Conservation (phyloP, 2,329 filamentous ascomycete species). For the Mycosphaerella sp. region DNA sequence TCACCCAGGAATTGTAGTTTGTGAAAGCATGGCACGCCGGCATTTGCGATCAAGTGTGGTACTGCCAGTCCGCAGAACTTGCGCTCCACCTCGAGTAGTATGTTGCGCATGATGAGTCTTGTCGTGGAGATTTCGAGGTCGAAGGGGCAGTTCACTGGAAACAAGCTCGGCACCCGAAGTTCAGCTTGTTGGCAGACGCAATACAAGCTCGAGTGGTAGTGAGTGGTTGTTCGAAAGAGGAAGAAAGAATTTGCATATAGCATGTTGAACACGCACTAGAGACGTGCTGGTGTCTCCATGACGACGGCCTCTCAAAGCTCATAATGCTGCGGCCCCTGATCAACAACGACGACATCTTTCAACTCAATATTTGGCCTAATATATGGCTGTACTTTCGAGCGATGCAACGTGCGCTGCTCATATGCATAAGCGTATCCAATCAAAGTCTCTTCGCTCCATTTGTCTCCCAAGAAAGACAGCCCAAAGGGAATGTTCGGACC, state of each 20-base stretch:
- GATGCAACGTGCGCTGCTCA: constrained; percentile 53
- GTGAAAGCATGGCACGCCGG: neutral
- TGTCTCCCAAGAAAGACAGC: constrained; percentile 54
- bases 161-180: no score
- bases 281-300: no score
- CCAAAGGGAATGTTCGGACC: constrained; percentile 57
- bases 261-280: no score
- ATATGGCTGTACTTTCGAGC: constrained; percentile 45
- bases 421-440: constrained; percentile 63
- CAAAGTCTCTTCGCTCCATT: constrained; percentile 56
- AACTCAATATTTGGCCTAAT: constrained; percentile 46
- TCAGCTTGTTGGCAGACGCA: no score
- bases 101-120: neutral
- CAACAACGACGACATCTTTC: constrained; percentile 37
- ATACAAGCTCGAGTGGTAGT: no score
- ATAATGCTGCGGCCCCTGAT: neutral
- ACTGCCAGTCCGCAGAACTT: neutral
- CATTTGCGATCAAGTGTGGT: neutral
- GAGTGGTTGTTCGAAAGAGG: no score
- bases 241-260: no score
- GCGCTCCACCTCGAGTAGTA: neutral
- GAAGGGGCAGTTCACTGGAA: no score
- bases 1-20: neutral
- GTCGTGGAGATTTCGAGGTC: neutral
- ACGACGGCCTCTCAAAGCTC: neutral